Evolutionary conservation across 1,284 basidiomycete species (phyloP).

Genomic region (Cystobasidiaceae sp.): DNA sequence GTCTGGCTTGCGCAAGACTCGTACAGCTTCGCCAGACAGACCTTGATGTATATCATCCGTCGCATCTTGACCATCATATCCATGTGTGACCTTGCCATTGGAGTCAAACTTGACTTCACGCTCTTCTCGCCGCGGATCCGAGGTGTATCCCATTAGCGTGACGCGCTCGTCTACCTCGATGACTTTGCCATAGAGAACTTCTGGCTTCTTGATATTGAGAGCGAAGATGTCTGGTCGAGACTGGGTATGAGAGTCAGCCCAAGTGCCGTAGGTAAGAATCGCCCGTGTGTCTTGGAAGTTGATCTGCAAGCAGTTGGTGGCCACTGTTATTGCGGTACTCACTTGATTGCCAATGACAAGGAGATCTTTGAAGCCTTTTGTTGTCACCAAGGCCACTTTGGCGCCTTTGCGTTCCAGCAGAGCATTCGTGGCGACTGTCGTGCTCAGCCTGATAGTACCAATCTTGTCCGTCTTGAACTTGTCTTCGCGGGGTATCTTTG

Average conservation of each 20-base stretch:
- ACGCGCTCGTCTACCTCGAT: constrained; percentile 92
- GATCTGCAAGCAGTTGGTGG: no score
- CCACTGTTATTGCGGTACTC: background rate
- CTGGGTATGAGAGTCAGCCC: constrained; percentile 56
- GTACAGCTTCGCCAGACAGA: constrained; percentile 83
- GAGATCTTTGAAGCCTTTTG: constrained; percentile 83
- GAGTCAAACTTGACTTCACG: constrained; percentile 63
- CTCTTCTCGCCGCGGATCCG: constrained; percentile 71
- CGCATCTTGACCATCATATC: constrained; percentile 63
- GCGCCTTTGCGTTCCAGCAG: constrained; percentile 90
- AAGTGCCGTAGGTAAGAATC: no score
- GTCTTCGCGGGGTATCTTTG: constrained; percentile 60
- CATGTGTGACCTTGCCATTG: constrained; percentile 53
- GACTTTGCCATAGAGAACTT: constrained; percentile 72
- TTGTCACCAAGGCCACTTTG: constrained; percentile 84
- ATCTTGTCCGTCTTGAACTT: constrained; percentile 76
- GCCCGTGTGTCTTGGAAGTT: no score
- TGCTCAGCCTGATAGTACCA: constrained; percentile 50
- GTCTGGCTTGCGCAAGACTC: constrained; percentile 73
- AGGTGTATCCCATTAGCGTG: constrained; percentile 81
- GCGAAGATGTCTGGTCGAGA: constrained; percentile 67
- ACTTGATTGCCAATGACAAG: constrained; percentile 85
- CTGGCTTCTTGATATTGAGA: constrained; percentile 55
- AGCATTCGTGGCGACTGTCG: constrained; percentile 95
- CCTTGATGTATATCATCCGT: constrained; percentile 55